phyloP scores from a whole-genome alignment of 371 early-diverging fungal species.

The Rhizopus stolonifer region DNA sequence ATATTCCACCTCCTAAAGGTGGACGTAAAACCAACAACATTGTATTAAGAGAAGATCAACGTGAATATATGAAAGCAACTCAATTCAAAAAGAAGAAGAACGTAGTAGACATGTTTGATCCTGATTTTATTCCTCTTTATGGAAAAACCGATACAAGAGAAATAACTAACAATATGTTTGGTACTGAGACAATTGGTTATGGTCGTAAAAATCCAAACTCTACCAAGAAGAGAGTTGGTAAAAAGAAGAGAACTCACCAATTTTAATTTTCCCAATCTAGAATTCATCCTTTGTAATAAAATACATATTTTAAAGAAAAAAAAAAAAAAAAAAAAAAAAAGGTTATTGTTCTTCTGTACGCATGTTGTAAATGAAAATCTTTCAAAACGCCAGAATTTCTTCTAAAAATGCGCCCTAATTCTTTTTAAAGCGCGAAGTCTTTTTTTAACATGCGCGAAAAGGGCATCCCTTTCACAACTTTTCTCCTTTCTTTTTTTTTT shows the following conservation, averaged over 20 bases:
- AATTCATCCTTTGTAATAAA: not conserved
- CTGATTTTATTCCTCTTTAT: slow-evolving; percentile 71
- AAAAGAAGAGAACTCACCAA: slow-evolving; percentile 43
- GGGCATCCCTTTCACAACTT: not conserved
- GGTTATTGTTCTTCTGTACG: too few relatives aligned
- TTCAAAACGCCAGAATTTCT: too few relatives aligned
- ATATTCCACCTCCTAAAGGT: slow-evolving; percentile 83
- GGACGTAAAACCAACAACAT: slow-evolving; percentile 78
- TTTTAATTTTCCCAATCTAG: slow-evolving; percentile 10
- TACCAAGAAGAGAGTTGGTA: slow-evolving; percentile 52
- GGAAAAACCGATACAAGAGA: slow-evolving; percentile 50
- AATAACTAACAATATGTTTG: slow-evolving; percentile 59
- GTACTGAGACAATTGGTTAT: slow-evolving; percentile 76
- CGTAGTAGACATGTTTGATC: slow-evolving; percentile 68
- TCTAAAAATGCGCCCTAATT: too few relatives aligned
- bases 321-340: too few relatives aligned
- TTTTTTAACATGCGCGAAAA: not conserved
- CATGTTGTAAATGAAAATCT: too few relatives aligned
- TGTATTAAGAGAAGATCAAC: slow-evolving; percentile 91
- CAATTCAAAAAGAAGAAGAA: slow-evolving; percentile 57
- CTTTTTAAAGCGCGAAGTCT: too few relatives aligned
- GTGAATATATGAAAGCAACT: slow-evolving; percentile 71
- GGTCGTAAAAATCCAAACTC: slow-evolving; percentile 90
- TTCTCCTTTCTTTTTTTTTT: not conserved
- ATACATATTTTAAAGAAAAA: too few relatives aligned